Evolutionary conservation across 1,284 basidiomycete genomes (phyloP), one percentile per base, ranked within the genome.

Genomic region (Omphalotus olearius): DNA sequence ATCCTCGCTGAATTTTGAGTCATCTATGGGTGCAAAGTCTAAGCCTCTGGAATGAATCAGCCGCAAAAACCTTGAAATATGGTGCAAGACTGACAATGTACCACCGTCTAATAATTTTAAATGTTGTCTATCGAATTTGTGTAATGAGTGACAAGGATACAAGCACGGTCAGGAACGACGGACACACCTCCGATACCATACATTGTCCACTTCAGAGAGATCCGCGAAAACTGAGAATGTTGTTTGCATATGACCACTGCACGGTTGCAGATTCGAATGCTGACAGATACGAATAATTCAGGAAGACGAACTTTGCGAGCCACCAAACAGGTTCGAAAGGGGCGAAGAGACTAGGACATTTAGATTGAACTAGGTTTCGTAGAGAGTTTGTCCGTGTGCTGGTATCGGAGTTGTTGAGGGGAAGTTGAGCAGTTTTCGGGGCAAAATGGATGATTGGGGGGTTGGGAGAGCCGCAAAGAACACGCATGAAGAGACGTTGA

Each of bases 181-280:
- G 40, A 60, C 76, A 57, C 57, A 83, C 87, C 88, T 76, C 53
- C 82, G 75, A 64, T 91, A 93, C 54, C 74, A 71, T 52, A 93
- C 77, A 49, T 74, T 73, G 66, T 94, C 88, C 41, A 80, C 73
- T 52, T 82, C 80, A 1, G 82, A 82, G 59, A 94, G 93, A 65
- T 89, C 77, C 10, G 84, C 86, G 5, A 82, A 42, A 6, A 82
- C 82, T 54, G 78, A 82, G 53, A 87, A 88, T n/a, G 80, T 63
- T 4, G 86, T 90, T 60, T 90, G 86, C 33, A 87, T 59, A 63
- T 89, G 85, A 13, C 86, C 88, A 62, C 85, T 88, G 53, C 14
- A 43, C 41, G 16, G 57, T 51, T 41, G 45, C 4, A 33, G 30
- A 13, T 13, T 33, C 30, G 13, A 25, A 25, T 6, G 11, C 10